A percentile compares a stretch with the other conserved stretches of the same genome.
These are phyloP conservation scores for Dentipellis sp. DNA, from an alignment of 768 basidiomycete species.

Conservation along the genomic window DNA sequence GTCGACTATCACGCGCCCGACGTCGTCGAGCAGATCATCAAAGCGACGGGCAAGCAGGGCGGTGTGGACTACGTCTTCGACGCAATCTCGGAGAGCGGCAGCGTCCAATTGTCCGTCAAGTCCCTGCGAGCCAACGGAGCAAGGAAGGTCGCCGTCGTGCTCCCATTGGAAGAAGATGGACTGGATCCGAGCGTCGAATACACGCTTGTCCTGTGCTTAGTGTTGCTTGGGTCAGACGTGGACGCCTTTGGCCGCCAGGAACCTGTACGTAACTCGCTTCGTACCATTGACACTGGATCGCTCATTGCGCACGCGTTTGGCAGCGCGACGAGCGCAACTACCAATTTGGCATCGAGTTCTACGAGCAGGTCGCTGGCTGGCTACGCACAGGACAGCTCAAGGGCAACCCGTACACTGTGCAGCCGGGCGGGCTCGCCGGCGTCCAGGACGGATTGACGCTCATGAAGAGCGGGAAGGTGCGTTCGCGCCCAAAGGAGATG, in stretches of 20 bases:
- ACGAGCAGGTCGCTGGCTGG: neutral
- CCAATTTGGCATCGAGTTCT: neutral
- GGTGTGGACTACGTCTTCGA: conserved; percentile 15
- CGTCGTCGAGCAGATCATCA: conserved; percentile 19
- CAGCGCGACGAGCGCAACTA: neutral
- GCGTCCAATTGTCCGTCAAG: neutral
- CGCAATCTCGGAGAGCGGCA: neutral
- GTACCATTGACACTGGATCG: no score
- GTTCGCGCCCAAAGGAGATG: neutral
- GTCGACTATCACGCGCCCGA: conserved; percentile 23
- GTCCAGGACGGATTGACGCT: neutral
- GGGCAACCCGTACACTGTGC: neutral
- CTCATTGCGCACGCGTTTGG: no score
- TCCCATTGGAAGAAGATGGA: neutral
- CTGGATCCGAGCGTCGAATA: neutral
- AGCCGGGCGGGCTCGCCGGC: neutral
- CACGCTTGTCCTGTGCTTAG: neutral
- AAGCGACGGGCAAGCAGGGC: conserved; percentile 12
- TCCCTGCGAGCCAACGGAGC: neutral
- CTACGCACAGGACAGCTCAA: neutral
- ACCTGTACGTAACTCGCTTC: neutral
- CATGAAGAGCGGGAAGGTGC: neutral
- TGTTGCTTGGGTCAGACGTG: neutral
- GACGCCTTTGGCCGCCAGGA: neutral
- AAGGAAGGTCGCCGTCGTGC: neutral